Conservation (phyloP, 192 early-diverging fungal species). For the Borealophlyctis nickersoniae region DNA sequence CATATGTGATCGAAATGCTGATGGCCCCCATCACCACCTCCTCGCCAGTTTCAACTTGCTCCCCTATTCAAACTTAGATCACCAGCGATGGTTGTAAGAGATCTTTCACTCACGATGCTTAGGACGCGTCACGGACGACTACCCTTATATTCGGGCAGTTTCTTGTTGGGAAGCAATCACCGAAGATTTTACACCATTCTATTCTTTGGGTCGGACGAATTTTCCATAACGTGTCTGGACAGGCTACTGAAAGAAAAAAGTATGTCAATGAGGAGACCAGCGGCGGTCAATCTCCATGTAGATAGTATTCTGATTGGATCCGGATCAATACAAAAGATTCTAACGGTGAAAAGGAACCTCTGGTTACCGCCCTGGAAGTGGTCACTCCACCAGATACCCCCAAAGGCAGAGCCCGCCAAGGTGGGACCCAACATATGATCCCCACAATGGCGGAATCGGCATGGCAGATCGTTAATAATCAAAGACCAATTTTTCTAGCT, state of each 20-base stretch:
- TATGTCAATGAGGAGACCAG: conserved; percentile 28
- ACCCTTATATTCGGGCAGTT: not conserved
- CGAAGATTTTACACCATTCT: conserved; percentile 48
- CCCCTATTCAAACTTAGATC: too few species aligned
- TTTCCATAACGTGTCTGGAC: conserved; percentile 62
- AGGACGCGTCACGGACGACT: too few species aligned
- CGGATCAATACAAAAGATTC: too few species aligned
- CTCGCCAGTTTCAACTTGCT: too few species aligned
- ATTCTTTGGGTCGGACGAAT: conserved; percentile 89
- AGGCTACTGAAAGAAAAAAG: conserved; percentile 53
- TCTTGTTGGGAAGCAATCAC: not conserved
- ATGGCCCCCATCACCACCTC: too few species aligned
- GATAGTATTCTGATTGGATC: too few species aligned
- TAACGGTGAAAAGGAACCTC: too few species aligned
- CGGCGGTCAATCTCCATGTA: not conserved
- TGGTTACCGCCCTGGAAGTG: conserved; percentile 17
- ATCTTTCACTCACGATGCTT: too few species aligned
- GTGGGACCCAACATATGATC: conserved; percentile 20
- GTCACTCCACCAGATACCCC: conserved; percentile 30
- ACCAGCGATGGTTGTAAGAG: too few species aligned
- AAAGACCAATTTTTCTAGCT: conserved; percentile 34
- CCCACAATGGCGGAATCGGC: too few species aligned
- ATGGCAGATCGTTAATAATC: too few species aligned
- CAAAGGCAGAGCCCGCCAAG: conserved; percentile 26
- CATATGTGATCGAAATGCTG: too few species aligned